phyloP scores from a whole-genome alignment of 371 early-diverging fungal species.

The Umbelopsis sp. region DNA sequence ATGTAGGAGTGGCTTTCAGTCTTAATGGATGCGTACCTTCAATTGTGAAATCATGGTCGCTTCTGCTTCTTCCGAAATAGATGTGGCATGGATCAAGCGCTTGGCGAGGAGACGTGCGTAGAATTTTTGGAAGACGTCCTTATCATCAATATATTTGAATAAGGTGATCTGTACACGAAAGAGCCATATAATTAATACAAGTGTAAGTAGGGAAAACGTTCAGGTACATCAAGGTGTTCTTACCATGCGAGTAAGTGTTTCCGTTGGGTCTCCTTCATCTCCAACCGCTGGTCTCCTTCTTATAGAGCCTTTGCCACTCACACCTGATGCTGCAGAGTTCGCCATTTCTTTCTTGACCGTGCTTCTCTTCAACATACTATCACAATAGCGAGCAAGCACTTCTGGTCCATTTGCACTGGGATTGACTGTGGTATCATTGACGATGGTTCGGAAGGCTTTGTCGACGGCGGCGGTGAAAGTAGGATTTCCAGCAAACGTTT shows the following conservation, averaged over 20 bases:
- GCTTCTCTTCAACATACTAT: conserved; percentile 73
- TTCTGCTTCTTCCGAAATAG: conserved; percentile 85
- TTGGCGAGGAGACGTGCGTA: conserved; percentile 89
- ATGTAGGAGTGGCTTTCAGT: background rate
- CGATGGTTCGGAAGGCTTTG: conserved; percentile 80
- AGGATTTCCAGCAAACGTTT: conserved; percentile 71
- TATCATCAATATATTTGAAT: conserved; percentile 92
- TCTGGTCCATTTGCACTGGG: conserved; percentile 69
- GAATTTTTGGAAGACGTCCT: conserved; percentile 94
- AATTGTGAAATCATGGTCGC: conserved; percentile 82
- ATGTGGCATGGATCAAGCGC: conserved; percentile 81
- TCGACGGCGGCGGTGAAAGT: conserved; percentile 83
- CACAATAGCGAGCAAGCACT: conserved; percentile 82
- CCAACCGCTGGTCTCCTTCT: conserved; percentile 61
- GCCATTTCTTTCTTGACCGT: conserved; percentile 40
- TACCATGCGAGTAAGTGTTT: conserved; percentile 32
- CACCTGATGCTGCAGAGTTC: conserved; percentile 17
- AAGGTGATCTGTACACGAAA: conserved; percentile 55
- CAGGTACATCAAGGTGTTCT: background rate
- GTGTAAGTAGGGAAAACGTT: no score
- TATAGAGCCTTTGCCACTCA: conserved; percentile 27
- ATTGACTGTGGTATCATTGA: conserved; percentile 65
- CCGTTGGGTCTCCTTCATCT: conserved; percentile 30
- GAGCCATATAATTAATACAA: no score
- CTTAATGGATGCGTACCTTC: conserved; percentile 41